phyloP scores from a whole-genome alignment of 2,329 filamentous ascomycete genomes.

The Lachnellula arida region DNA sequence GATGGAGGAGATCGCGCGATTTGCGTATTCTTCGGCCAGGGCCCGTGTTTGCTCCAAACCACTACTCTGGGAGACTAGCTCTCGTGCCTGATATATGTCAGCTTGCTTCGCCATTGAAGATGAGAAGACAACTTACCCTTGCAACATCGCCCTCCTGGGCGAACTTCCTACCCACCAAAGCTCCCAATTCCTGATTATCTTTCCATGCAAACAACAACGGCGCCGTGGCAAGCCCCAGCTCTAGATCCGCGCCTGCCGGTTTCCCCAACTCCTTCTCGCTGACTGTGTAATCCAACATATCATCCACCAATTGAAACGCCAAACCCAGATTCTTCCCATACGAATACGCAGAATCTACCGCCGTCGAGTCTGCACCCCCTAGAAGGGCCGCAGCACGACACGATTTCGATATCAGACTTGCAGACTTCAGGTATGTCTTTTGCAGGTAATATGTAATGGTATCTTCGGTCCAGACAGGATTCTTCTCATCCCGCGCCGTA shows the following conservation, averaged over 20 bases:
- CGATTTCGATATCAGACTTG: conserved; percentile 92
- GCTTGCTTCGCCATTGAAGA: background rate
- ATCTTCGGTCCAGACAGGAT: conserved; percentile 82
- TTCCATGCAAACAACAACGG: conserved; percentile 96
- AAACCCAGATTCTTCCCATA: conserved; percentile 93
- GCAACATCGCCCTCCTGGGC: conserved; percentile 75
- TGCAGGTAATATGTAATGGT: conserved; percentile 91
- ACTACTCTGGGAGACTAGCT: conserved; percentile 76
- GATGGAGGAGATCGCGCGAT: conserved; percentile 84
- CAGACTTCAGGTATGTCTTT: conserved; percentile 97
- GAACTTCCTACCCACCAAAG: conserved; percentile 90
- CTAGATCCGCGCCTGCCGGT: conserved; percentile 88
- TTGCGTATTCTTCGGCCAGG: conserved; percentile 84
- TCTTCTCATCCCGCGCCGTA: conserved; percentile 79
- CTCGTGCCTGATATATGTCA: conserved; percentile 62
- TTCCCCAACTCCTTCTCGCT: conserved; percentile 84
- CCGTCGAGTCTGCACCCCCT: conserved; percentile 68
- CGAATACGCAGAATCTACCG: conserved; percentile 84
- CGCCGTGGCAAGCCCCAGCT: conserved; percentile 89
- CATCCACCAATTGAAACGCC: conserved; percentile 95
- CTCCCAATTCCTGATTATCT: conserved; percentile 75
- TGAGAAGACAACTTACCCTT: conserved; percentile 54
- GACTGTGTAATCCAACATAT: conserved; percentile 95
- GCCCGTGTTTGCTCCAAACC: conserved; percentile 90
- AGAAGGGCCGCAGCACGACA: conserved; percentile 86